Conservation (phyloP, 2,329 filamentous ascomycete species). For the Xylaria arbuscula region DNA sequence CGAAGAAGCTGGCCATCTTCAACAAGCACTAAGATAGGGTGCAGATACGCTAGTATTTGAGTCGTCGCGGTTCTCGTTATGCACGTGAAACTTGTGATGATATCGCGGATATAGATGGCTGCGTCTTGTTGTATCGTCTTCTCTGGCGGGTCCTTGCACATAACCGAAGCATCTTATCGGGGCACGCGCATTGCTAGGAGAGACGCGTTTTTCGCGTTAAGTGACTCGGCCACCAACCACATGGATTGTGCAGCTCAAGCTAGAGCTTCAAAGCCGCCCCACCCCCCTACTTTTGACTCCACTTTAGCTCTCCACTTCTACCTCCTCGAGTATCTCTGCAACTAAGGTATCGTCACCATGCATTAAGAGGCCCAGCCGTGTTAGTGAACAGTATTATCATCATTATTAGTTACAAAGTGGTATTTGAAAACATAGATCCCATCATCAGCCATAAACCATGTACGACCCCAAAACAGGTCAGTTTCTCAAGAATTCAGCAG, state of each 20-base stretch:
- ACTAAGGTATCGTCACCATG: constrained; percentile 5
- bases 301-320: too few species aligned
- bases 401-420: background rate
- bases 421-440: background rate
- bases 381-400: background rate
- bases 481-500: constrained; percentile 7
- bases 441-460: constrained; percentile 12
- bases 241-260: constrained; percentile 22
- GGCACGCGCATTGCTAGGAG: constrained; percentile 23
- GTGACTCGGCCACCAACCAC: constrained; percentile 32
- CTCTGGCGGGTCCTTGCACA: background rate
- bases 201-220: constrained; percentile 39
- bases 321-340: background rate
- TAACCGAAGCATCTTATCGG: background rate
- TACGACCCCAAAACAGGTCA: constrained; percentile 15
- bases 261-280: constrained; percentile 1
- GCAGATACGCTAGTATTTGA: background rate
- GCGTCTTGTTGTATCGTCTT: background rate
- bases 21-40: background rate
- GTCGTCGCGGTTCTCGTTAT: background rate
- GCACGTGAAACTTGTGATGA: background rate
- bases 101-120: background rate
- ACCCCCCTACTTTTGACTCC: too few species aligned
- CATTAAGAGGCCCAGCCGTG: background rate
- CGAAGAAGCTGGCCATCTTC: constrained; percentile 90